Evolutionary conservation across 148 eudicot genomes (phyloP), one percentile per base, ranked within the genome.

Genomic region (Drosera capensis): DNA sequence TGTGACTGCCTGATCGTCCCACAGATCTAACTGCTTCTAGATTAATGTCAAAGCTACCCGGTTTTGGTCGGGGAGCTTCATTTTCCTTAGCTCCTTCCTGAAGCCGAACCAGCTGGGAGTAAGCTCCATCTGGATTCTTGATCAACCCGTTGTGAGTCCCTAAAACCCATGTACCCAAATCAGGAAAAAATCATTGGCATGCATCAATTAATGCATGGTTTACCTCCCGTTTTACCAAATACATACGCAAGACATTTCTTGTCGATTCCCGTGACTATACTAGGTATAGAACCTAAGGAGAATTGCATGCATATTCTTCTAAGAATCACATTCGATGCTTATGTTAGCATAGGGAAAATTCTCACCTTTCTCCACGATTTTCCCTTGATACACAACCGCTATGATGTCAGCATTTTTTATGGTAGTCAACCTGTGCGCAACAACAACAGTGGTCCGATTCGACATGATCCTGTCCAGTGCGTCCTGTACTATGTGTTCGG

Each of bases 81-180:
- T 44, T 57, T 40, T 58, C 51, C 29, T 60, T 67, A 25, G 60
- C 53, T 11, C 86, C 76, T 63, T 76, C 71, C 58, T 86, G 93
- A 52, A 81, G 71, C 41, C 60, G 67, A 36, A 81, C 61, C 20
- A 86, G 74, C 45, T 81, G 93, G 2, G 81, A 60, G 58, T 86
- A 86, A 35, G 84, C 84, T 31, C 96, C 93, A 16, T 71, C 75
- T 5, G 79, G 66, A 38, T 75, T 51, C 44, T 65, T 69, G 13
- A 81, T 68, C 67, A 86, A 49, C 45, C 73, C 75, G 25, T 54
- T 67, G 50, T 86, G 96, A 20, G 78, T 68, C 21, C 96, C 95
- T 85, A 41, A 41, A 7, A 19, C 8, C 43, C 18, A n/a, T n/a
- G n/a, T n/a, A n/a, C n/a, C n/a, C n/a, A n/a, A n/a, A n/a, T n/a